Evolutionary conservation across 768 basidiomycete species (phyloP).

Genomic region (Boletus sp.): DNA sequence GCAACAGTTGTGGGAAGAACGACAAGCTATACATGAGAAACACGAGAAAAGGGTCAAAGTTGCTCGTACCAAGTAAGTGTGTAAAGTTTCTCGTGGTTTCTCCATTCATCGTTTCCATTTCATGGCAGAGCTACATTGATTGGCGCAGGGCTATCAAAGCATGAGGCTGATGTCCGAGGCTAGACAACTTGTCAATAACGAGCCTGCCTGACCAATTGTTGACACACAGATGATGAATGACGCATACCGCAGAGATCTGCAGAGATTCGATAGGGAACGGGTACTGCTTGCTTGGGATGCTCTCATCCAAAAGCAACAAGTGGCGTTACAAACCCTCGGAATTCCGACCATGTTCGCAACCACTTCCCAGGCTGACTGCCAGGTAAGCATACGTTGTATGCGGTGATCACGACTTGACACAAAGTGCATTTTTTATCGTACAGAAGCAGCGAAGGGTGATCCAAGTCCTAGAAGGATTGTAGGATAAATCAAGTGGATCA

Average conservation of each 20-base stretch:
- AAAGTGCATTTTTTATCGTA: neutral
- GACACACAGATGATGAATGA: slow-evolving; percentile 57
- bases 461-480: slow-evolving; percentile 59
- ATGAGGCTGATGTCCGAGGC: slow-evolving; percentile 46
- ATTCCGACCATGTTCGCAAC: slow-evolving; percentile 75
- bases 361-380: slow-evolving; percentile 42
- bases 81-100: neutral
- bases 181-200: slow-evolving; percentile 2
- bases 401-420: neutral
- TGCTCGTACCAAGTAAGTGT: slow-evolving; percentile 59
- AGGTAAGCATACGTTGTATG: slow-evolving; percentile 42
- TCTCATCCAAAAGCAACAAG: slow-evolving; percentile 68
- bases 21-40: slow-evolving; percentile 55
- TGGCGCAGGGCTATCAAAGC: slow-evolving; percentile 60
- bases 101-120: slow-evolving; percentile 2
- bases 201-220: slow-evolving; percentile 13
- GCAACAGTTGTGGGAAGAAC: slow-evolving; percentile 62
- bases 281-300: slow-evolving; percentile 75
- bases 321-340: slow-evolving; percentile 50
- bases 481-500: slow-evolving; percentile 12
- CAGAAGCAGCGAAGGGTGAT: slow-evolving; percentile 72
- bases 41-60: slow-evolving; percentile 72
- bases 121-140: slow-evolving; percentile 60
- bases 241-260: slow-evolving; percentile 61
- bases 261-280: slow-evolving; percentile 65